phyloP scores from a whole-genome alignment of 805 yeast species.

The Candida ulmi region DNA sequence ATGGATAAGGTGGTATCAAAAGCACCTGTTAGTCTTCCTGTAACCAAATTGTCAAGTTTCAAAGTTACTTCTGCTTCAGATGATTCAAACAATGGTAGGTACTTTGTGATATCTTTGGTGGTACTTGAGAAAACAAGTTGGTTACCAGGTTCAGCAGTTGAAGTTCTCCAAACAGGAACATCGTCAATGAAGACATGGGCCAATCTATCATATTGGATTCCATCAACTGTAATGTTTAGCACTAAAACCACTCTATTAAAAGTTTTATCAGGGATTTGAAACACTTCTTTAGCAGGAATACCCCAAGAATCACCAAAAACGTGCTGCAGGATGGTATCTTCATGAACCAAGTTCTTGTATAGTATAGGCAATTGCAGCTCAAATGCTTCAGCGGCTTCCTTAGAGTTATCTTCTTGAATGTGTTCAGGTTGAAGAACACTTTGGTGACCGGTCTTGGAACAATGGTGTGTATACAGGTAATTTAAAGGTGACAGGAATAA shows the following conservation, averaged over 20 bases:
- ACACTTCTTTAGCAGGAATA: conserved; percentile 37
- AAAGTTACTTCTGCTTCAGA: conserved; percentile 39
- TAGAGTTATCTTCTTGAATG: no score
- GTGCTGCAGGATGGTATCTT: conserved; percentile 36
- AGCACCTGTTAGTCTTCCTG: conserved; percentile 51
- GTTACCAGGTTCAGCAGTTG: conserved; percentile 76
- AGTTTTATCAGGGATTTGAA: conserved; percentile 38
- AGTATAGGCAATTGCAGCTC: conserved; percentile 20
- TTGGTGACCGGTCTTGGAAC: no score
- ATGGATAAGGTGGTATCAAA: conserved; percentile 50
- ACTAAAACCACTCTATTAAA: conserved; percentile 51
- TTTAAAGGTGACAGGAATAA: no score
- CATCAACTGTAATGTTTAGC: conserved; percentile 46
- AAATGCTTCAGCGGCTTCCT: conserved; percentile 11
- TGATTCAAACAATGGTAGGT: conserved; percentile 40
- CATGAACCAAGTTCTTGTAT: conserved; percentile 27
- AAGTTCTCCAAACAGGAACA: conserved; percentile 74
- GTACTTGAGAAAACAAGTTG: conserved; percentile 39
- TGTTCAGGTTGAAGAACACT: no score
- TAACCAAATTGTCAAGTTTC: conserved; percentile 60
- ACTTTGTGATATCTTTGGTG: conserved; percentile 61
- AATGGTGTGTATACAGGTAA: no score
- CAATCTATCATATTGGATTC: conserved; percentile 61
- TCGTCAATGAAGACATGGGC: conserved; percentile 60
- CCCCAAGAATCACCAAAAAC: conserved; percentile 61